Percentiles rank a stretch among this genome's conserved stretches.
phyloP scores from a whole-genome alignment of 257 asterid genomes.

The Salvia splendens region DNA sequence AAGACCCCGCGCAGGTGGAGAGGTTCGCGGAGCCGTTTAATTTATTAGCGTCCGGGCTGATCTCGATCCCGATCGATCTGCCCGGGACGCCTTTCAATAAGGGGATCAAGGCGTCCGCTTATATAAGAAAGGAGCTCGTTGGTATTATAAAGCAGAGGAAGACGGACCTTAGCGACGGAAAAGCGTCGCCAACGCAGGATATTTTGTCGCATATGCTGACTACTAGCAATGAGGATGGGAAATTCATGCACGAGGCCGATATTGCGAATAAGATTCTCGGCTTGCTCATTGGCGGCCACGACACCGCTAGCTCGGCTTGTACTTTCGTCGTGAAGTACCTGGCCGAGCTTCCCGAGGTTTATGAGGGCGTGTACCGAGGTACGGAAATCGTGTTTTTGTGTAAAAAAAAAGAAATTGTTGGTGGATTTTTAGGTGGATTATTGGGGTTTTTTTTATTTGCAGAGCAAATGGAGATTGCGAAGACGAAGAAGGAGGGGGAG shows the following conservation, averaged over 20 bases:
- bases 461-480: slow-evolving; percentile 61
- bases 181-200: slow-evolving; percentile 58
- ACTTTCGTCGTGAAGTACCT: slow-evolving; percentile 55
- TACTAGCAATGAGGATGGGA: slow-evolving; percentile 54
- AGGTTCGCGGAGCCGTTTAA: slow-evolving; percentile 48
- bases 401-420: too few species aligned
- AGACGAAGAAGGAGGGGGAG: slow-evolving; percentile 42
- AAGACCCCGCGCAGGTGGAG: slow-evolving; percentile 45
- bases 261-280: slow-evolving; percentile 61
- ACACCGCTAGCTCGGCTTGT: slow-evolving; percentile 64
- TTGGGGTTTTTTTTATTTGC: background rate
- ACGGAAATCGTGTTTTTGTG: background rate
- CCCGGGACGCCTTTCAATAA: slow-evolving; percentile 54
- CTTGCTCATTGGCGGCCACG: slow-evolving; percentile 59
- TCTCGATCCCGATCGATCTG: slow-evolving; percentile 52
- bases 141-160: slow-evolving; percentile 47
- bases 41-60: slow-evolving; percentile 47
- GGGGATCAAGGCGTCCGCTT: slow-evolving; percentile 55
- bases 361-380: slow-evolving; percentile 44
- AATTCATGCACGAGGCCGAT: slow-evolving; percentile 48
- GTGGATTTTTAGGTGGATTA: too few species aligned
- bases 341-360: slow-evolving; percentile 60
- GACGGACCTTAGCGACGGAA: slow-evolving; percentile 46
- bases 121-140: slow-evolving; percentile 48
- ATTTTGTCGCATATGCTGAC: slow-evolving; percentile 59